Conservation (phyloP, 805 yeast genomes). For the Hanseniaspora hatyaiensis region DNA sequence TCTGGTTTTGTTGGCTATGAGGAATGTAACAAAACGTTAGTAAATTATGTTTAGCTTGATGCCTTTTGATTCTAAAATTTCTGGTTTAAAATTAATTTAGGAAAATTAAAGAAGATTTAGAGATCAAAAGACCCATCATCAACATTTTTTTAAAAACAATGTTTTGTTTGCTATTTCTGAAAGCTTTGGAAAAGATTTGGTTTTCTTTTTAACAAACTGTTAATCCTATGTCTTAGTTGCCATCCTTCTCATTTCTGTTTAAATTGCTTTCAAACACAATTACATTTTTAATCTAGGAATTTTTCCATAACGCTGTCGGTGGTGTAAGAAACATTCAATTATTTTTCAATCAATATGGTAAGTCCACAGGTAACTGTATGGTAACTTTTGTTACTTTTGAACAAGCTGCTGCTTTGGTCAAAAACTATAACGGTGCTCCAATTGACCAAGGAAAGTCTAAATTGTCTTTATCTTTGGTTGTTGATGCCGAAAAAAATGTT, state of each 20-base stretch:
- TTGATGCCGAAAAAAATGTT: conserved; percentile 72
- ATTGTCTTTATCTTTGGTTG: conserved; percentile 67
- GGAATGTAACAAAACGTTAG: background rate
- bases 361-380: conserved; percentile 85
- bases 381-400: conserved; percentile 59
- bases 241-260: too few relatives aligned
- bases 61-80: background rate
- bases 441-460: conserved; percentile 75
- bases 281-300: conserved; percentile 49
- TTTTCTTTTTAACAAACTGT: too few relatives aligned
- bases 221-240: too few relatives aligned
- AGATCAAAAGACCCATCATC: background rate
- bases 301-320: conserved; percentile 78
- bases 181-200: too few relatives aligned
- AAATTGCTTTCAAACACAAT: background rate
- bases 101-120: background rate
- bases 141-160: background rate
- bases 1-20: background rate
- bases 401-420: conserved; percentile 66
- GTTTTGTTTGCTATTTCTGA: too few relatives aligned
- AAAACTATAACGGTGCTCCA: conserved; percentile 82
- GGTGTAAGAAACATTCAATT: conserved; percentile 61
- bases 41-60: background rate
- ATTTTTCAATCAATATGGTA: conserved; percentile 76
- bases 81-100: background rate